Evolutionary conservation across 169 alveolate species (phyloP).

Genomic region (Eimeria sp.): DNA sequence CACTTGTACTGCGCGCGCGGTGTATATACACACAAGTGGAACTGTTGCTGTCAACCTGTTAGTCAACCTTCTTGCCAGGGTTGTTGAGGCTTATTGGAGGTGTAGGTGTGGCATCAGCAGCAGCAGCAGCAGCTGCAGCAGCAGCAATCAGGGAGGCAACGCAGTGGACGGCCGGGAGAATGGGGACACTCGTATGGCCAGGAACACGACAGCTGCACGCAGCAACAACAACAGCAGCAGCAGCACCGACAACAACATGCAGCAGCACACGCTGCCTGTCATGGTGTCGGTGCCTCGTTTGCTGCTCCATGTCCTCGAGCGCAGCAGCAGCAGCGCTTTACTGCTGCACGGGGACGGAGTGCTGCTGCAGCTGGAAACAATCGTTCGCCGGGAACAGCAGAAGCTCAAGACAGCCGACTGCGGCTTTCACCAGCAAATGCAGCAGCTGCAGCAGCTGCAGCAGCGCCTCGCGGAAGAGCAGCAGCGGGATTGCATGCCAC

Average conservation of each 20-base stretch:
- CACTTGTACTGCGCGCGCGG: constrained; percentile 74
- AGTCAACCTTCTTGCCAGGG: constrained; percentile 36
- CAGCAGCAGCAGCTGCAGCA: constrained; percentile 73
- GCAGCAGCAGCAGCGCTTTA: constrained; percentile 77
- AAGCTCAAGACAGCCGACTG: neutral
- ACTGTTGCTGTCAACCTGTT: constrained; percentile 68
- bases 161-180: neutral
- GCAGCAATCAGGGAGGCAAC: constrained; percentile 39
- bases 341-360: constrained; percentile 63
- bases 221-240: constrained; percentile 49
- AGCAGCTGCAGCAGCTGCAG: constrained; percentile 77
- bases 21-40: constrained; percentile 64
- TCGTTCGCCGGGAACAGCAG: constrained; percentile 23
- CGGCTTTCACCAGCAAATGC: constrained; percentile 66
- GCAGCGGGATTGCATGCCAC: constrained; percentile 76
- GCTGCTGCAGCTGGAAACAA: constrained; percentile 67
- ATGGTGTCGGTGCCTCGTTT: constrained; percentile 48
- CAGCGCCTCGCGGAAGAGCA: constrained; percentile 69
- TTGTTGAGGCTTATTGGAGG: constrained; percentile 60
- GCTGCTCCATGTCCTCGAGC: constrained; percentile 75
- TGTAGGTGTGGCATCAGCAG: constrained; percentile 32
- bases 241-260: constrained; percentile 32
- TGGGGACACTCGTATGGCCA: constrained; percentile 11
- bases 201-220: neutral
- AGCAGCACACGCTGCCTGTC: constrained; percentile 64